Conservation (phyloP, 352 stramenopile species). For the Phytopythium delawarense region DNA sequence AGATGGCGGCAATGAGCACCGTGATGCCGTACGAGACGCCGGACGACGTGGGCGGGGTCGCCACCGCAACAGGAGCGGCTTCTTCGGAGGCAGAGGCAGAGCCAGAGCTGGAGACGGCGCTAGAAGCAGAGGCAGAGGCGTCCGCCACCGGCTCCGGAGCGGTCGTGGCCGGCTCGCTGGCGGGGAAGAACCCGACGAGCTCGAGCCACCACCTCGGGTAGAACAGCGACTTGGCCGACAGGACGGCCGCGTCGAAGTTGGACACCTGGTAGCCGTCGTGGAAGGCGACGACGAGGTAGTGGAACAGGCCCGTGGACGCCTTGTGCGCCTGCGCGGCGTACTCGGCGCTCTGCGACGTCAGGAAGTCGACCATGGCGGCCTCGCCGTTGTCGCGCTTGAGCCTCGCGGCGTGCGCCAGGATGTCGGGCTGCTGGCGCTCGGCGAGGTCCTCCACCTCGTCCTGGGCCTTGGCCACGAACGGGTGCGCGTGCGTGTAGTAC, state of each 20-base stretch:
- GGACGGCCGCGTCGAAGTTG: conserved; percentile 31
- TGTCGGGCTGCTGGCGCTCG: conserved; percentile 25
- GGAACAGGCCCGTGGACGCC: conserved; percentile 59
- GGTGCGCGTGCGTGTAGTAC: conserved; percentile 69
- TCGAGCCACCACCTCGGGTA: conserved; percentile 86
- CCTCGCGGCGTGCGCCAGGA: conserved; percentile 31
- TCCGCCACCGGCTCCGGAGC: conserved; percentile 5
- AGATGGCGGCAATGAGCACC: conserved; percentile 43
- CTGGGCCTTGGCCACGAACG: conserved; percentile 55
- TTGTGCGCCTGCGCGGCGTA: conserved; percentile 50
- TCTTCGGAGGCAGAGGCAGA: conserved; percentile 3
- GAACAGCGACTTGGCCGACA: conserved; percentile 59
- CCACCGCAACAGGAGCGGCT: conserved; percentile 13
- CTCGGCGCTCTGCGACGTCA: conserved; percentile 47
- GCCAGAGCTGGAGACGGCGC: neutral
- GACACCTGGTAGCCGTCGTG: conserved; percentile 80
- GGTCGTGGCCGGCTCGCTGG: conserved; percentile 7
- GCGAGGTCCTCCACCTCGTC: conserved; percentile 49
- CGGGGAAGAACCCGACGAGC: conserved; percentile 68
- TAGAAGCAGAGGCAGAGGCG: neutral
- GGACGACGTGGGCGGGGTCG: conserved; percentile 9
- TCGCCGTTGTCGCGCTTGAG: conserved; percentile 38
- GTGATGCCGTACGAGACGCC: conserved; percentile 50
- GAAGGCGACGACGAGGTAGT: conserved; percentile 68
- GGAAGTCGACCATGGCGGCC: conserved; percentile 40